Evolutionary conservation across 2,329 filamentous ascomycete species (phyloP).

Genomic region (Uncinocarpus reesii): DNA sequence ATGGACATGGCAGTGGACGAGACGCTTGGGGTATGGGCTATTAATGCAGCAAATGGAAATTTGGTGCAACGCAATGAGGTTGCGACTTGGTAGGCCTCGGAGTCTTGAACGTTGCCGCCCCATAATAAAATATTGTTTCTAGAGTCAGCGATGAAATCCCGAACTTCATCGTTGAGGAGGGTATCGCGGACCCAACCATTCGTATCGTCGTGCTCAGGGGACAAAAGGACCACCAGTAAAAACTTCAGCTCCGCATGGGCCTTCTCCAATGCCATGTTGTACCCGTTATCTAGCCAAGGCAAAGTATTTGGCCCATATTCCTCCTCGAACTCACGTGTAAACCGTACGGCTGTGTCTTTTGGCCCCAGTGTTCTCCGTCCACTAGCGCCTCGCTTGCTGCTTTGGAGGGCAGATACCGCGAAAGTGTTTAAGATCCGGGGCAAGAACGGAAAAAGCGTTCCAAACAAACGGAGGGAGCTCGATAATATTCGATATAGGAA

Average conservation of each 20-base stretch:
- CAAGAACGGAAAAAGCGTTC: conserved; percentile 70
- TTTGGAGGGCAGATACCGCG: conserved; percentile 41
- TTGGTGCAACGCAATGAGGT: conserved; percentile 78
- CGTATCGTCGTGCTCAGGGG: conserved; percentile 91
- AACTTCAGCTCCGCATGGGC: conserved; percentile 89
- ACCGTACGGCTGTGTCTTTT: conserved; percentile 75
- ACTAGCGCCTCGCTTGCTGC: conserved; percentile 47
- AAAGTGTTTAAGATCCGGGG: conserved; percentile 48
- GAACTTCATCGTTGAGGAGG: conserved; percentile 63
- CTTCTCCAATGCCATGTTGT: conserved; percentile 80
- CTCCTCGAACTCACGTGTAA: conserved; percentile 89
- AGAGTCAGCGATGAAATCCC: conserved; percentile 62
- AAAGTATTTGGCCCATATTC: conserved; percentile 62
- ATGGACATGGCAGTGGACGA: conserved; percentile 84
- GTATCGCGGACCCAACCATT: conserved; percentile 71
- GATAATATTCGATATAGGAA: conserved; percentile 64
- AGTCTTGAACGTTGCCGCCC: conserved; percentile 86
- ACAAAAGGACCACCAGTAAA: conserved; percentile 75
- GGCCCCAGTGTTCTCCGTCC: conserved; percentile 69
- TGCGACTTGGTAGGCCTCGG: conserved; percentile 90
- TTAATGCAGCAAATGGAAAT: conserved; percentile 77
- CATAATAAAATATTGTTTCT: conserved; percentile 75
- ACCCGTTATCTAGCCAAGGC: conserved; percentile 76
- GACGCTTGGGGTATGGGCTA: conserved; percentile 78
- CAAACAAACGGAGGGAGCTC: conserved; percentile 57